Evolutionary conservation across 805 yeast genomes (phyloP).

Genomic region (Candida dendrica): DNA sequence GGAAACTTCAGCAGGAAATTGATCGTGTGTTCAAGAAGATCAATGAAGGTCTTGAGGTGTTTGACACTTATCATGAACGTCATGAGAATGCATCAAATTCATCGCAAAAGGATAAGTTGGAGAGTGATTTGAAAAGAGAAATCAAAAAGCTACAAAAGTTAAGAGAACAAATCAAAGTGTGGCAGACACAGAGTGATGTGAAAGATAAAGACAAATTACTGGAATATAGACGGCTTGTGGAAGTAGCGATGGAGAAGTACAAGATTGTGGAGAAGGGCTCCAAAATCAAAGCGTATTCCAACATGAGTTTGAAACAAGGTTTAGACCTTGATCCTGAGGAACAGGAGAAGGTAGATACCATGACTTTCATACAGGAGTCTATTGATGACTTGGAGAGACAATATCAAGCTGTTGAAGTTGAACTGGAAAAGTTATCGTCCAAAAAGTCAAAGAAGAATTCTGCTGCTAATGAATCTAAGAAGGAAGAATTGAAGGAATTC

Average conservation of each 20-base stretch:
- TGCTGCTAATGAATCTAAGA: conserved; percentile 41
- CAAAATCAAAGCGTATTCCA: conserved; percentile 89
- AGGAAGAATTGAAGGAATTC: conserved; percentile 55
- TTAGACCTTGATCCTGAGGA: conserved; percentile 66
- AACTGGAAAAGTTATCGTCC: conserved; percentile 46
- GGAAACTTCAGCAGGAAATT: conserved; percentile 55
- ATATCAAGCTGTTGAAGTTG: conserved; percentile 68
- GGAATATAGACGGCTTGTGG: conserved; percentile 67
- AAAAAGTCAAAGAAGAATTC: conserved; percentile 54
- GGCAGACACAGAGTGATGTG: conserved; percentile 86
- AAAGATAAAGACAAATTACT: conserved; percentile 78
- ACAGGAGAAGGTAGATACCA: conserved; percentile 67
- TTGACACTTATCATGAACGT: conserved; percentile 81
- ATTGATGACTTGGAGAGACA: conserved; percentile 79
- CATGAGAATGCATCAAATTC: conserved; percentile 71
- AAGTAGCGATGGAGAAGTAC: conserved; percentile 87
- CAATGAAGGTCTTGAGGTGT: conserved; percentile 79
- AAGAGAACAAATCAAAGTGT: conserved; percentile 90
- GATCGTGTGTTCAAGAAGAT: conserved; percentile 88
- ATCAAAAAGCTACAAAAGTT: conserved; percentile 89
- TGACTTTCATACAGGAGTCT: conserved; percentile 59
- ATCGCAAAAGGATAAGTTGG: conserved; percentile 87
- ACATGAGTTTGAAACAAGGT: conserved; percentile 77
- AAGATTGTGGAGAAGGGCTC: conserved; percentile 88
- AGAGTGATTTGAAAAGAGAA: conserved; percentile 85